Conservation (phyloP, 306 rosid species). For the Cucumis sativus region DNA sequence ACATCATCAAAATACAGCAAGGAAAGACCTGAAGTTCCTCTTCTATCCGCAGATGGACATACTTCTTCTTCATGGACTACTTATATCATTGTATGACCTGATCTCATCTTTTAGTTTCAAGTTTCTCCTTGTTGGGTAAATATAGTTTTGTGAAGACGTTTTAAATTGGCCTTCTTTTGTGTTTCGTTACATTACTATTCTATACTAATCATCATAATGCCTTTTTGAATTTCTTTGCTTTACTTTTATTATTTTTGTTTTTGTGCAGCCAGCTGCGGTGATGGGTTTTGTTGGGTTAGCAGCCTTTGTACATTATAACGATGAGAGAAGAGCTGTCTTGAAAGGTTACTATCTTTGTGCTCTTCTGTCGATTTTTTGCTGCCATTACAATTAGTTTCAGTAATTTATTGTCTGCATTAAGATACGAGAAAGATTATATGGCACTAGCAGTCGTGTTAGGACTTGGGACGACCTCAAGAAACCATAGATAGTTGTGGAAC, state of each 20-base stretch:
- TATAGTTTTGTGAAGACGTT: background rate
- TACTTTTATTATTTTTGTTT: background rate
- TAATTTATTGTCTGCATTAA: background rate
- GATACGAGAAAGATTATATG: background rate
- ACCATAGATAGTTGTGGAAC: background rate
- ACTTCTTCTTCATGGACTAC: constrained; percentile 39
- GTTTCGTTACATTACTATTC: background rate
- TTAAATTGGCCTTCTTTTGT: background rate
- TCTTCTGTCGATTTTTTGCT: background rate
- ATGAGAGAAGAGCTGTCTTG: constrained; percentile 63
- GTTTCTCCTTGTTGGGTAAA: background rate
- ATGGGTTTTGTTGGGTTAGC: constrained; percentile 66
- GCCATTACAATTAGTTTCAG: background rate
- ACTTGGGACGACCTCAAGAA: background rate
- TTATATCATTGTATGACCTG: constrained; percentile 43
- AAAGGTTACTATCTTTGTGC: constrained; percentile 40
- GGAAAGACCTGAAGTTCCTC: constrained; percentile 18
- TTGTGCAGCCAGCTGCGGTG: constrained; percentile 50
- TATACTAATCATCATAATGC: background rate
- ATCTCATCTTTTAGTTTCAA: background rate
- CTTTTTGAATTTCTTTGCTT: background rate
- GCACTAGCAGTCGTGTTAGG: background rate
- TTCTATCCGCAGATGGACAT: constrained; percentile 20
- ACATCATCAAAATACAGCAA: constrained; percentile 30
- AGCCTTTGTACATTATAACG: constrained; percentile 50